phyloP scores from a whole-genome alignment of 2,329 filamentous ascomycete genomes.

The Claviceps citrina region DNA sequence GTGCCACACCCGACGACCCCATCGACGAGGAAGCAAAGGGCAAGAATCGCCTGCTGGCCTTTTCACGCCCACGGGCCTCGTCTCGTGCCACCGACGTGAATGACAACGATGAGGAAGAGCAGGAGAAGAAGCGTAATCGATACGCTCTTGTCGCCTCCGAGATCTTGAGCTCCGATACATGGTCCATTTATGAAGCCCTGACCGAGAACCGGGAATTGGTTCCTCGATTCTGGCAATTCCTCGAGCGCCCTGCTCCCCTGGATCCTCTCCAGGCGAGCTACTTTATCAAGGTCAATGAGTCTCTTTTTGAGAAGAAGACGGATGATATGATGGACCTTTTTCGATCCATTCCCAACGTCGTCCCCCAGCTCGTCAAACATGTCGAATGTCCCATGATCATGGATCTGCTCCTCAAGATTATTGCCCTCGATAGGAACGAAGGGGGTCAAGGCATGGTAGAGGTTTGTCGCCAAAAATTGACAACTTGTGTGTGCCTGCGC shows the following conservation, averaged over 20 bases:
- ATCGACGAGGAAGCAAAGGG: constrained; percentile 35
- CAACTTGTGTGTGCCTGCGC: too few relatives aligned
- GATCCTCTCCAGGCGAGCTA: constrained; percentile 92
- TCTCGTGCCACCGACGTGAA: constrained; percentile 33
- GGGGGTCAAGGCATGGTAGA: constrained; percentile 87
- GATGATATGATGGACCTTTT: constrained; percentile 90
- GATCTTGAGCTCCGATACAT: constrained; percentile 86
- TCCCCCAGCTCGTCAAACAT: constrained; percentile 76
- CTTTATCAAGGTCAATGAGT: constrained; percentile 97
- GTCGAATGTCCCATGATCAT: constrained; percentile 97
- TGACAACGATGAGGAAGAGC: constrained; percentile 50
- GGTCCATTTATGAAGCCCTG: constrained; percentile 87
- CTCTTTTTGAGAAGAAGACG: constrained; percentile 94
- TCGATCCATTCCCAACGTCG: constrained; percentile 65
- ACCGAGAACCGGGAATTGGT: constrained; percentile 70
- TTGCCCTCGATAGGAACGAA: constrained; percentile 85
- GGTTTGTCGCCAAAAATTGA: constrained; percentile 40
- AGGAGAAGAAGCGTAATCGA: constrained; percentile 80
- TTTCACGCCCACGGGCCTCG: constrained; percentile 37
- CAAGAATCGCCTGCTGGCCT: constrained; percentile 28
- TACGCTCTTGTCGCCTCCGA: constrained; percentile 91
- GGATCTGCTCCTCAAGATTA: constrained; percentile 92
- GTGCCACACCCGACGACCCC: constrained; percentile 35
- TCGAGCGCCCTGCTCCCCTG: constrained; percentile 68
- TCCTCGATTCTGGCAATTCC: constrained; percentile 78